Base-by-base conservation (phyloP, 139 green algal genomes). In the Yamagishiella unicocca region DNA sequence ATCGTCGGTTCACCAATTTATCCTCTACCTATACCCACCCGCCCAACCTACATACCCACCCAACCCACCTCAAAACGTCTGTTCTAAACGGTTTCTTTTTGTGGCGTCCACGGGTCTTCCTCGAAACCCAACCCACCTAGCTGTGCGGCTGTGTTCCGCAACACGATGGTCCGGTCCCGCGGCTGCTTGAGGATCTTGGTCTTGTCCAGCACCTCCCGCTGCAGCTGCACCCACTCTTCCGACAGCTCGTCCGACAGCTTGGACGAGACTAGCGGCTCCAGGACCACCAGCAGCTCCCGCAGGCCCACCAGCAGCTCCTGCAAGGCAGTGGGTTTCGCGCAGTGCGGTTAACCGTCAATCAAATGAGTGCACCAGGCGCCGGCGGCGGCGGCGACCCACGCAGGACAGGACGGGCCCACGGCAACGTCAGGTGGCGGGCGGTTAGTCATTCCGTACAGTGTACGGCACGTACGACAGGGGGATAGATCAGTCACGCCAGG, bases 181-280 rank as follows among this genome's bases (percentile, higher is more conserved):
- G 81, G 81, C 46, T 87, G 64, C n/a, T 62, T 27, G 22, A 33
- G n/a, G 25, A 87, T 40, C 31, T 64, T 62, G 81, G 12, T 74
- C 27, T 74, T 62, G 64, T 87, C 81, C 81, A 87, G 81, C 45
- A 85, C 79, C 42, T 76, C 80, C n/a, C 80, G 40, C 81, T 87
- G 81, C 66, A 87, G 46, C 45, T 78, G 45, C 8, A 9, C 8
- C 81, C 81, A 87, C 67, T 87, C 81, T 17, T 27, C 64, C 21
- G 3, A 40, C 66, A 87, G 81, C 19, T 87, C 81, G 2, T 55
- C 66, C 6, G 2, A 45, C 81, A 87, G 64, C 43, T 87, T 87
- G 22, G 43, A 19, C 0, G 24, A 62, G 21, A 87, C 81, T 43
- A 87, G 64, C 31, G 81, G 81, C 62, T 87, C 81, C 43, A 87